Evolutionary conservation across 768 basidiomycete species (phyloP).

Genomic region (Boletus pseudo-olivaceus): DNA sequence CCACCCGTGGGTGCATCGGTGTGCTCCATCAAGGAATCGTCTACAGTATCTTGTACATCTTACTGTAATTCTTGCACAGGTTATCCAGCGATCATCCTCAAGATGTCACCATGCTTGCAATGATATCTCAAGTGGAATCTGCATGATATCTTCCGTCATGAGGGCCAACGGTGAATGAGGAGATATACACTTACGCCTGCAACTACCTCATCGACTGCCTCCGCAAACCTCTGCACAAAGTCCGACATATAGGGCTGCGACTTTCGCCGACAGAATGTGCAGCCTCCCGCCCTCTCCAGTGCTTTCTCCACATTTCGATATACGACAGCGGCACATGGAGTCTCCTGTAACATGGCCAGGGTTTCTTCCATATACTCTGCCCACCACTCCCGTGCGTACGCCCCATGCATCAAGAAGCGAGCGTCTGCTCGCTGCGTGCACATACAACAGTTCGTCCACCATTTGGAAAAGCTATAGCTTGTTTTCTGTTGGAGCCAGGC

Average conservation of each 20-base stretch:
- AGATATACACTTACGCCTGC: constrained; percentile 15
- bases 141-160: background rate
- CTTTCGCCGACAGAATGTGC: constrained; percentile 19
- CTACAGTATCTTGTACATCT: background rate
- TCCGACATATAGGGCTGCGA: constrained; percentile 19
- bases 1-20: background rate
- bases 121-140: constrained; percentile 22
- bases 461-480: constrained; percentile 23
- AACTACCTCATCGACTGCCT: constrained; percentile 19
- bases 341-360: constrained; percentile 16
- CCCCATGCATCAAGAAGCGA: constrained; percentile 24
- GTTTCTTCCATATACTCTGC: constrained; percentile 31
- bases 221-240: constrained; percentile 22
- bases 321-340: constrained; percentile 22
- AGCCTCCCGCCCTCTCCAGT: constrained; percentile 13
- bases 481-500: constrained; percentile 22
- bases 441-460: constrained; percentile 30
- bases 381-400: constrained; percentile 32
- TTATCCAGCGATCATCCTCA: background rate
- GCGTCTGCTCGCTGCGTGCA: constrained; percentile 20
- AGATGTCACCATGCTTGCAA: constrained; percentile 2
- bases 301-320: constrained; percentile 15
- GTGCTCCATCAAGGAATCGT: background rate
- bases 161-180: background rate
- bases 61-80: background rate